A percentile compares a stretch with the other conserved stretches of the same genome.
Conservation (phyloP, 331 rosid species). For the Quercus lobata region DNA sequence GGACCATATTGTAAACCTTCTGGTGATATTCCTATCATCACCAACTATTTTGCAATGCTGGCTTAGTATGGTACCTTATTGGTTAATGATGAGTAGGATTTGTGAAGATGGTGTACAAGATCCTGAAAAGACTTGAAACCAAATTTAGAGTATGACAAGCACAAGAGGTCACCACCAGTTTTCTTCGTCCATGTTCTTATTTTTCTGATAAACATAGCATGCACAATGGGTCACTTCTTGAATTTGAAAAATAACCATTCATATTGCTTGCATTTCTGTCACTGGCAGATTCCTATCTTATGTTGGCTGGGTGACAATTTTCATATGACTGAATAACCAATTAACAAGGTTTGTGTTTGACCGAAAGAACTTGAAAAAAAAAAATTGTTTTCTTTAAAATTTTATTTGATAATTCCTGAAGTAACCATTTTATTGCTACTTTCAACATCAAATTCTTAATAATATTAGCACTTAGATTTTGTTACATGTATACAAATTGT, state of each 20-base stretch:
- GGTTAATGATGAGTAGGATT: neutral
- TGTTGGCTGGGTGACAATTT: slow-evolving; percentile 84
- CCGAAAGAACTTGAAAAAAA: no score
- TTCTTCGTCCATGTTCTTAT: neutral
- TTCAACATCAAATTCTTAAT: no score
- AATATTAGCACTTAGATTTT: neutral
- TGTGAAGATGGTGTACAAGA: neutral
- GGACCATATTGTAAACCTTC: neutral
- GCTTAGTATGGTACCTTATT: neutral
- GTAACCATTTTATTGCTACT: no score
- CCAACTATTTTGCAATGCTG: neutral
- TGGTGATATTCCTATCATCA: neutral
- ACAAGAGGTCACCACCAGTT: neutral
- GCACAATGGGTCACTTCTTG: neutral
- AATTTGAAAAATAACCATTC: neutral
- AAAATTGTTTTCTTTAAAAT: no score
- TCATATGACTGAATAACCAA: slow-evolving; percentile 85
- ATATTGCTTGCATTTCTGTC: slow-evolving; percentile 13
- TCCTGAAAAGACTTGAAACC: neutral
- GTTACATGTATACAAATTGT: neutral
- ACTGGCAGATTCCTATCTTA: slow-evolving; percentile 75
- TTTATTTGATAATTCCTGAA: no score
- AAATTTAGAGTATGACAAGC: neutral
- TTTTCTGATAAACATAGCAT: neutral
- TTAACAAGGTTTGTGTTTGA: slow-evolving; percentile 56